These are phyloP conservation scores for Eragrostis tef DNA, from an alignment of 202 grass and related monocot species.

Conservation along the genomic window DNA sequence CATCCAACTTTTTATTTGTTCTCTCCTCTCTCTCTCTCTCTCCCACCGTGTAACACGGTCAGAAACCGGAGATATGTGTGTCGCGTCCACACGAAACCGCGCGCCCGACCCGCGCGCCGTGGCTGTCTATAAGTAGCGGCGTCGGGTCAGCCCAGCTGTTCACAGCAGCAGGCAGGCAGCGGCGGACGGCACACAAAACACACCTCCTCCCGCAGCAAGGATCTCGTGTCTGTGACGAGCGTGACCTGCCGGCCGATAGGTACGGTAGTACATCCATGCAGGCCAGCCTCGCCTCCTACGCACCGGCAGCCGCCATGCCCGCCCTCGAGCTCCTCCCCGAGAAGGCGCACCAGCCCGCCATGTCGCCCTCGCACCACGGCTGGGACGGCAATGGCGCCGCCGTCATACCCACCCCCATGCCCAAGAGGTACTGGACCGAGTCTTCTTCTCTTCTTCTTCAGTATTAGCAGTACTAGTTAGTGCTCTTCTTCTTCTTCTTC, in stretches of 20 bases:
- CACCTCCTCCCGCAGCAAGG: neutral
- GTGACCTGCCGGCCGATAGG: neutral
- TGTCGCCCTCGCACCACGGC: conserved; percentile 50
- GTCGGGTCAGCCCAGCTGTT: neutral
- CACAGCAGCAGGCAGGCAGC: neutral
- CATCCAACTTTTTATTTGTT: neutral
- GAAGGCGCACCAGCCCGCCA: conserved; percentile 50
- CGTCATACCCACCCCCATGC: conserved; percentile 51
- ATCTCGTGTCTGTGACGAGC: neutral
- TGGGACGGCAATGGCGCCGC: conserved; percentile 59
- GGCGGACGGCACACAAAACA: neutral
- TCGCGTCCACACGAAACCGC: conserved; percentile 1
- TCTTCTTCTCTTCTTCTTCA: too few species aligned
- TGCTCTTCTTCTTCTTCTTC: neutral
- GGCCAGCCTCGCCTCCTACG: conserved; percentile 39
- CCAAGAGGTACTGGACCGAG: conserved; percentile 52
- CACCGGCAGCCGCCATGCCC: conserved; percentile 30
- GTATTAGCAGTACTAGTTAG: neutral
- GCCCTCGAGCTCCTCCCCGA: conserved; percentile 34
- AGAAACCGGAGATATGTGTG: neutral
- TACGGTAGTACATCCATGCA: conserved; percentile 17
- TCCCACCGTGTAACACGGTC: neutral
- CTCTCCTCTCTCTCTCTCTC: too few species aligned
- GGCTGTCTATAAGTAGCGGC: conserved; percentile 45
- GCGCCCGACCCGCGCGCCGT: neutral